Conservation (phyloP, 176 grass and related monocot species). For the Miscanthus lutarioriparius region DNA sequence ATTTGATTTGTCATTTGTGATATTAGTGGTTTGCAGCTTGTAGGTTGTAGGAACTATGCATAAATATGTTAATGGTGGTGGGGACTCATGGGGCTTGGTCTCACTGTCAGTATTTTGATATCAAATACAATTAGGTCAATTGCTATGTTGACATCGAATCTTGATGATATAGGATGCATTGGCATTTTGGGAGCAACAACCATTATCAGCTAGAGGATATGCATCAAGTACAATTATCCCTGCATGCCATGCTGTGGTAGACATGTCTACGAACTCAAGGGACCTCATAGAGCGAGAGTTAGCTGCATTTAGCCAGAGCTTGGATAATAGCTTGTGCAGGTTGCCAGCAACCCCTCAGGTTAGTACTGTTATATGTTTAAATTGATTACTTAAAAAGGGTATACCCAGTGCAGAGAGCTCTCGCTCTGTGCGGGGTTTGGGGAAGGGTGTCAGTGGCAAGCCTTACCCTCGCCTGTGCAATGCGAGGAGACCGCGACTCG, state of each 20-base stretch:
- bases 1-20: conserved; percentile 6
- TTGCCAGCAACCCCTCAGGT: conserved; percentile 93
- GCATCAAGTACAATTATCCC: conserved; percentile 82
- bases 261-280: conserved; percentile 85
- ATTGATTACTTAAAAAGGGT: too few relatives aligned
- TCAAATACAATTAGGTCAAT: conserved; percentile 1
- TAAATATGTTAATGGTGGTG: conserved; percentile 15
- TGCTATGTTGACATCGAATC: conserved; percentile 13
- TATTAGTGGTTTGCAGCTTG: conserved; percentile 17
- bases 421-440: too few relatives aligned
- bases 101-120: background rate
- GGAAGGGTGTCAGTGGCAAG: too few relatives aligned
- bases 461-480: too few relatives aligned
- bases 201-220: conserved; percentile 84
- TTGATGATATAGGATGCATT: conserved; percentile 74
- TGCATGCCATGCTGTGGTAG: conserved; percentile 74
- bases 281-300: conserved; percentile 92
- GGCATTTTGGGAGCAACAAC: conserved; percentile 96
- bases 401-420: too few relatives aligned
- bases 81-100: conserved; percentile 10
- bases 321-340: conserved; percentile 91
- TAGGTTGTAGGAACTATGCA: conserved; percentile 20
- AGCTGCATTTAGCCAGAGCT: conserved; percentile 76
- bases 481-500: too few relatives aligned
- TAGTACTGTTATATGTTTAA: conserved; percentile 33